Base-by-base conservation (phyloP, 148 eudicot genomes). In the Rheum nobile region DNA sequence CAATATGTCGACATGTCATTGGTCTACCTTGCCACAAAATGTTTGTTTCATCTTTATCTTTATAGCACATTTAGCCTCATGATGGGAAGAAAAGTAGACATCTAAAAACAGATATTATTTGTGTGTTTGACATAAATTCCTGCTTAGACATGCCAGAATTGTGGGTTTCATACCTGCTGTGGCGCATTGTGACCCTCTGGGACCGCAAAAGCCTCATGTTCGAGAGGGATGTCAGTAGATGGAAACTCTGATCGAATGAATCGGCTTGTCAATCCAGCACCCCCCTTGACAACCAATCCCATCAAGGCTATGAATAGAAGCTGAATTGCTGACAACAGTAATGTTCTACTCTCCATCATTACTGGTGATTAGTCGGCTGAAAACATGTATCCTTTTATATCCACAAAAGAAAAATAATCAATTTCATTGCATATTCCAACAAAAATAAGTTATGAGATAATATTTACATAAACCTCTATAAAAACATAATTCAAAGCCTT, bases 171-270 rank as follows among this genome's bases (percentile, higher is more conserved):
- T 87, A 90, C 98, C 77, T 95, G 98, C 81, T 95, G 96, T 26
- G 98, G 97, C 11, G 96, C 89, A 81, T 95, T 95, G 42, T 87
- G 78, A 71, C 98, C 98, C 71, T 85, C 76, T 69, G 98, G 98
- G 71, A 87, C 85, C 61, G 78, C 86, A 86, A 95, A 88, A 35
- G 61, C 96, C 81, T 90, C 83, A 80, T 90, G 75, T 67, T 95
- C 96, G 16, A 95, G 87, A 73, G 98, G 93, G 67, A 95, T 91
- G 77, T 95, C 98, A 74, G 48, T 76, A 43, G 98, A 83, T 71
- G 98, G 97, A 79, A 79, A 95, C 85, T 88, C 90, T 9, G 88
- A 79, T 54, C 98, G 93, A 61, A 87, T 26, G 57, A 91, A 95
- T 50, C 70, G 31, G 80, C 98, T 95, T 14, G 98, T 95, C 50